A percentile compares a stretch with the other conserved stretches of the same genome.
Evolutionary conservation across 805 yeast genomes (phyloP).

Genomic region (Wickerhamomyces strasburgensis): DNA sequence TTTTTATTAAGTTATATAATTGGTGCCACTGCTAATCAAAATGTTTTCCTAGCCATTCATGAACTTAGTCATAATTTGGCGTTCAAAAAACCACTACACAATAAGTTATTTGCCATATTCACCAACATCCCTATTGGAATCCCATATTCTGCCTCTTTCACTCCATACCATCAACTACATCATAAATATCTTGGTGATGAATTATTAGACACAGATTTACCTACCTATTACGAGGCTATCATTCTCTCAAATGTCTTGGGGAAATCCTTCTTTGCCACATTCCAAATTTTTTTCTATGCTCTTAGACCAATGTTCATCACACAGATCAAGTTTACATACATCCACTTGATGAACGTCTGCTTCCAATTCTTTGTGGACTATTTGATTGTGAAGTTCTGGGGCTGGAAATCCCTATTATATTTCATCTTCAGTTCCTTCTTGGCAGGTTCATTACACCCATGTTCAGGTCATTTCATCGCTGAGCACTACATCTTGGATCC

Average conservation of each 20-base stretch:
- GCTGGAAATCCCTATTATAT: constrained; percentile 58
- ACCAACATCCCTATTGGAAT: constrained; percentile 84
- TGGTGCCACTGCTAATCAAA: constrained; percentile 86
- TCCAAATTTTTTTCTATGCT: constrained; percentile 86
- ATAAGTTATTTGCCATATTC: constrained; percentile 70
- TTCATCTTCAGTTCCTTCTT: constrained; percentile 72
- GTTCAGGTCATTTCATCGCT: constrained; percentile 95
- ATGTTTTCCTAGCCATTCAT: constrained; percentile 81
- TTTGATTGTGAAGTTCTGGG: constrained; percentile 55
- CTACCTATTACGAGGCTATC: constrained; percentile 73
- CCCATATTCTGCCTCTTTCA: constrained; percentile 84
- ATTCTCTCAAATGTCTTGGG: constrained; percentile 74
- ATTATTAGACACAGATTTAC: constrained; percentile 79
- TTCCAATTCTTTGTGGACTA: constrained; percentile 57
- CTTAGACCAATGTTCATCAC: constrained; percentile 85
- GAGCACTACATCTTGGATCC: constrained; percentile 81
- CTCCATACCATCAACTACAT: constrained; percentile 84
- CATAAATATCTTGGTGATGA: constrained; percentile 89
- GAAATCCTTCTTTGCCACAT: constrained; percentile 85
- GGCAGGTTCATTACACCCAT: constrained; percentile 90
- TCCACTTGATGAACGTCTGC: constrained; percentile 62
- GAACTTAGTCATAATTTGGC: constrained; percentile 83
- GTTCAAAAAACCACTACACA: constrained; percentile 72
- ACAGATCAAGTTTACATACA: constrained; percentile 63
- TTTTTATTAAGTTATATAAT: constrained; percentile 63